Evolutionary conservation across 2,329 filamentous ascomycete species (phyloP).

Genomic region (Claviceps pazoutovae): DNA sequence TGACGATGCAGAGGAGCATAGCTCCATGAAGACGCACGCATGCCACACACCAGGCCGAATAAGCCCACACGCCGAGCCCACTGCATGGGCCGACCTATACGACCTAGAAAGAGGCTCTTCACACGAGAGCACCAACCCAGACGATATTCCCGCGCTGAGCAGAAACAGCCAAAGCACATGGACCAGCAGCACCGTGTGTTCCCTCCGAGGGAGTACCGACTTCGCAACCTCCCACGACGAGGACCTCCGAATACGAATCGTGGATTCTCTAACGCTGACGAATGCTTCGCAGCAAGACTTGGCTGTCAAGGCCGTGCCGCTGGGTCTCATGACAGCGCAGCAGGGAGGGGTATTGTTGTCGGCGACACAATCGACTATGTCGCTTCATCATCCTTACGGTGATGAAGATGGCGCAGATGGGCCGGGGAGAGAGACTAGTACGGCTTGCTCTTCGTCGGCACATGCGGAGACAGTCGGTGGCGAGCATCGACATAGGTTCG

Average conservation of each 20-base stretch:
- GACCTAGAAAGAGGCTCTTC: neutral
- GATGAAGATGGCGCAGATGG: neutral
- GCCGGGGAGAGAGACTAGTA: neutral
- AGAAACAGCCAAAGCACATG: conserved; percentile 1
- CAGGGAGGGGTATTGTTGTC: no score
- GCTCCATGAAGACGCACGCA: neutral
- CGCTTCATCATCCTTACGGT: neutral
- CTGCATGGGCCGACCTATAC: neutral
- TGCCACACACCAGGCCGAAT: neutral
- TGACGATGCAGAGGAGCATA: neutral
- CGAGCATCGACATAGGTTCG: neutral
- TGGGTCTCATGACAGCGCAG: no score
- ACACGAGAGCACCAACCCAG: neutral
- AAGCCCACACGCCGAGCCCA: neutral
- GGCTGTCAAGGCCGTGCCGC: no score
- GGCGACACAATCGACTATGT: neutral
- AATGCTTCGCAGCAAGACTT: neutral
- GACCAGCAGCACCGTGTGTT: neutral
- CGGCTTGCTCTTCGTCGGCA: neutral
- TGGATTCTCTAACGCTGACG: no score
- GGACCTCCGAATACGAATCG: neutral
- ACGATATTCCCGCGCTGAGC: neutral
- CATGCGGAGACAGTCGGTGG: neutral
- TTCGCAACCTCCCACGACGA: neutral
- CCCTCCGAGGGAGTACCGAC: neutral